Conservation (phyloP, 306 rosid species). For the Cajanus cajan region DNA sequence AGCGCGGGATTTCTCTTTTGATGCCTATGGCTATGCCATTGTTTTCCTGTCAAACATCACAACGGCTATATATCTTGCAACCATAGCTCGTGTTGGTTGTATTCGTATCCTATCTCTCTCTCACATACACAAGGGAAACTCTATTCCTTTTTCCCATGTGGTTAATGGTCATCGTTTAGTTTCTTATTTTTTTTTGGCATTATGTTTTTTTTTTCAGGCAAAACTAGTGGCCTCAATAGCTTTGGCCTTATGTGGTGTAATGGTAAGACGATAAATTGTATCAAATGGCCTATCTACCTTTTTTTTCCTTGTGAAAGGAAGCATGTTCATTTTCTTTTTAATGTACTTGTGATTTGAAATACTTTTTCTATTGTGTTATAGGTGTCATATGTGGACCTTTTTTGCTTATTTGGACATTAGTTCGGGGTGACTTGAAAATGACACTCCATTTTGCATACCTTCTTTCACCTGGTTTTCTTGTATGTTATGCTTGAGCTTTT, state of each 20-base stretch:
- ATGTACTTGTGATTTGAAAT: slow-evolving; percentile 5
- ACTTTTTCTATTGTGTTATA: slow-evolving; percentile 10
- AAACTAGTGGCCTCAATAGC: slow-evolving; percentile 84
- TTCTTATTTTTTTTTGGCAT: slow-evolving; percentile 24
- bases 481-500: slow-evolving; percentile 35
- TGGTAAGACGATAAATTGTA: slow-evolving; percentile 46
- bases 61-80: slow-evolving; percentile 84
- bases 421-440: slow-evolving; percentile 70
- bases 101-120: slow-evolving; percentile 14
- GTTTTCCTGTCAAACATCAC: slow-evolving; percentile 79
- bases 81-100: slow-evolving; percentile 76
- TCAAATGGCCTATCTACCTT: background rate
- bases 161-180: slow-evolving; percentile 26
- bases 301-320: background rate
- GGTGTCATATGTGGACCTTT: slow-evolving; percentile 72
- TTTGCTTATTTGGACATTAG: slow-evolving; percentile 62
- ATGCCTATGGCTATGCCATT: slow-evolving; percentile 71
- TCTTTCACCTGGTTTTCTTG: slow-evolving; percentile 70
- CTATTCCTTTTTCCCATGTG: slow-evolving; percentile 17
- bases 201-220: slow-evolving; percentile 51
- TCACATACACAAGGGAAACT: background rate
- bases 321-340: background rate
- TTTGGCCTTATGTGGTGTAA: slow-evolving; percentile 97
- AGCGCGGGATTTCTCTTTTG: slow-evolving; percentile 78
- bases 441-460: slow-evolving; percentile 60